These are phyloP conservation scores for Veloboletus limbatus DNA, from an alignment of 1,284 basidiomycete species.

Conservation along the genomic window DNA sequence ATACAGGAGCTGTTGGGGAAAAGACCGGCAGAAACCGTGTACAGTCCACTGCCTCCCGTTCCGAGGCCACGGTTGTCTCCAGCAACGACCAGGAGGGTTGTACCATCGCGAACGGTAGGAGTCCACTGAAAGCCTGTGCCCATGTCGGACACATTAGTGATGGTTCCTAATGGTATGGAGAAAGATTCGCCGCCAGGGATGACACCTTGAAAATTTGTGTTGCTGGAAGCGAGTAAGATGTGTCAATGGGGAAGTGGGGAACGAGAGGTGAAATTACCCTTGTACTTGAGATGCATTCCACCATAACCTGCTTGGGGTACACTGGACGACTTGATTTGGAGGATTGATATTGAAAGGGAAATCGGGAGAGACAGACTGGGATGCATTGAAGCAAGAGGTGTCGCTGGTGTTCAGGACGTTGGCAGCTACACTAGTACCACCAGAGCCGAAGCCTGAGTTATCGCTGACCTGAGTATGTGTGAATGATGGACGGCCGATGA, in stretches of 20 bases:
- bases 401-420: slow-evolving; percentile 52
- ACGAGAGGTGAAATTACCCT: slow-evolving; percentile 46
- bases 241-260: slow-evolving; percentile 1
- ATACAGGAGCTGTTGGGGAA: slow-evolving; percentile 53
- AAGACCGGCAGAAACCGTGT: slow-evolving; percentile 50
- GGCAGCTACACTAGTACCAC: slow-evolving; percentile 68
- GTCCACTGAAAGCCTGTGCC: slow-evolving; percentile 71
- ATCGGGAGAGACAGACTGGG: slow-evolving; percentile 43
- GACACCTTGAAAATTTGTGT: slow-evolving; percentile 60
- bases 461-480: slow-evolving; percentile 69
- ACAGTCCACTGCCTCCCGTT: slow-evolving; percentile 59
- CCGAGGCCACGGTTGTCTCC: slow-evolving; percentile 67
- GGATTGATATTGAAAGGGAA: slow-evolving; percentile 65
- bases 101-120: slow-evolving; percentile 58
- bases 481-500: no score
- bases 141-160: slow-evolving; percentile 41
- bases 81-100: slow-evolving; percentile 60
- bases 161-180: slow-evolving; percentile 46
- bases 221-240: slow-evolving; percentile 35
- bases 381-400: slow-evolving; percentile 58
- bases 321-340: slow-evolving; percentile 59
- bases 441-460: slow-evolving; percentile 61
- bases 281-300: slow-evolving; percentile 52
- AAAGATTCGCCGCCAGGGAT: slow-evolving; percentile 80
- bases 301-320: slow-evolving; percentile 56